Base-by-base conservation (phyloP, 768 basidiomycete genomes). In the Lentinula sp. region DNA sequence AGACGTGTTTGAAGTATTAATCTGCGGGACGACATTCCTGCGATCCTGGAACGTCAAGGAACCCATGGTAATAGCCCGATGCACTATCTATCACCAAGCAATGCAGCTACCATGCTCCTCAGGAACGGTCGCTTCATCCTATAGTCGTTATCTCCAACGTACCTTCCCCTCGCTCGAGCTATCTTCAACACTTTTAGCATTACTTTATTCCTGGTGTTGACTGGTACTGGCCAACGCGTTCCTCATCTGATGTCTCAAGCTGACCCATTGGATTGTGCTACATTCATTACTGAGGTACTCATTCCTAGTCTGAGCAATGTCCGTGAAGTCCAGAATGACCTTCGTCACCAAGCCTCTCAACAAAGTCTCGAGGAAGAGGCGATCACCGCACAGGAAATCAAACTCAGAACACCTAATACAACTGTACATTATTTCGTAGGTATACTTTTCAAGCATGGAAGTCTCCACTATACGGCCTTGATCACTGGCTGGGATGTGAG, bases 401-500 rank as follows among this genome's bases (percentile, higher is more conserved):
- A 61, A 43, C 57, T 66, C 35, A 72, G 75, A 13, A 66, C 55
- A 46, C 54, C 15, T 41, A 43, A 33, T 43, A 59, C 41, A 3
- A 60, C 50, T 36, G 69, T 82, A 10, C 70, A 72, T 64, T 73
- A 78, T 65, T 82, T 80, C 60, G 81, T 82, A 37, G 83, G 83
- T 9, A 76, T 80, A 77, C 68, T 78, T 33, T 80, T 82, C 60
- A 65, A 66, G 53, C 81, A 82, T 64, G 66, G 54, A 42, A 69
- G 63, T 49, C 76, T 75, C 57, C 69, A 67, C 6, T 81, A 81
- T 64, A 58, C 71, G 6, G 81, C 78, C 23, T 78, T 76, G 50
- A 77, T 83, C 43, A 71, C 73, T 55, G 77, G 76, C 8, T 84
- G 83, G 82, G 79, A 82, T 69, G 81, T 83, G 62, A 49, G 73